Conservation (phyloP, 352 stramenopile genomes). For the Pythium dissimile region DNA sequence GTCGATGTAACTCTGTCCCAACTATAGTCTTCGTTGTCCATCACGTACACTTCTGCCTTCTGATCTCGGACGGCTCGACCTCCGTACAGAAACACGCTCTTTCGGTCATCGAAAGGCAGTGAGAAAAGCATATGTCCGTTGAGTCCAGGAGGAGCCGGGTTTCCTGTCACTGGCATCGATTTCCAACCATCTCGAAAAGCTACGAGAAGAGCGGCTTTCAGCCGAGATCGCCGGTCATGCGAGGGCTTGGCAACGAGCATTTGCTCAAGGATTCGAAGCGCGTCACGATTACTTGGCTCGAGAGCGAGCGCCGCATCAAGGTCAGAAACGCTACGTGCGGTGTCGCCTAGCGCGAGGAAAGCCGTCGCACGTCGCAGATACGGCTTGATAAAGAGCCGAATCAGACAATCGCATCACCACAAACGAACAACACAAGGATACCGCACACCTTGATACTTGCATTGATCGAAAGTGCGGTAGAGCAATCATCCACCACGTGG, state of each 20-base stretch:
- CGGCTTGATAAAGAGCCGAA: conserved; percentile 22
- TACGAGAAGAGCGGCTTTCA: conserved; percentile 30
- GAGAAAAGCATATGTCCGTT: conserved; percentile 67
- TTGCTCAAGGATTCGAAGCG: conserved; percentile 29
- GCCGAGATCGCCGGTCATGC: conserved; percentile 16
- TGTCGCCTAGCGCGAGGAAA: conserved; percentile 26
- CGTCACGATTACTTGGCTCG: conserved; percentile 56
- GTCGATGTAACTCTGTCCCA: conserved; percentile 41
- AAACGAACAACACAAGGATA: no score
- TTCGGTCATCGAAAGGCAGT: conserved; percentile 20
- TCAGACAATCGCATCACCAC: background rate
- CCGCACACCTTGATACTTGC: conserved; percentile 75
- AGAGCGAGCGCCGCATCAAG: conserved; percentile 37
- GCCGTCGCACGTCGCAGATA: conserved; percentile 57
- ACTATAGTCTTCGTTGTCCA: conserved; percentile 41
- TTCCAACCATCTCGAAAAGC: conserved; percentile 46
- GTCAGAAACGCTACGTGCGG: conserved; percentile 35
- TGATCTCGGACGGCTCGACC: conserved; percentile 63
- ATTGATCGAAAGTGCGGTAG: conserved; percentile 34
- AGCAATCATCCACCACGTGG: conserved; percentile 41
- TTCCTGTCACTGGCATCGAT: conserved; percentile 42
- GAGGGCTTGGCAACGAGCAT: conserved; percentile 18
- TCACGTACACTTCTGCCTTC: conserved; percentile 40
- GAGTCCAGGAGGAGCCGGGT: conserved; percentile 55
- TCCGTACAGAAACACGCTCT: conserved; percentile 35